Percentiles rank a stretch among this genome's conserved stretches.
These are phyloP conservation scores for Serendipita indica DNA, from an alignment of 768 basidiomycete genomes.

Conservation along the genomic window DNA sequence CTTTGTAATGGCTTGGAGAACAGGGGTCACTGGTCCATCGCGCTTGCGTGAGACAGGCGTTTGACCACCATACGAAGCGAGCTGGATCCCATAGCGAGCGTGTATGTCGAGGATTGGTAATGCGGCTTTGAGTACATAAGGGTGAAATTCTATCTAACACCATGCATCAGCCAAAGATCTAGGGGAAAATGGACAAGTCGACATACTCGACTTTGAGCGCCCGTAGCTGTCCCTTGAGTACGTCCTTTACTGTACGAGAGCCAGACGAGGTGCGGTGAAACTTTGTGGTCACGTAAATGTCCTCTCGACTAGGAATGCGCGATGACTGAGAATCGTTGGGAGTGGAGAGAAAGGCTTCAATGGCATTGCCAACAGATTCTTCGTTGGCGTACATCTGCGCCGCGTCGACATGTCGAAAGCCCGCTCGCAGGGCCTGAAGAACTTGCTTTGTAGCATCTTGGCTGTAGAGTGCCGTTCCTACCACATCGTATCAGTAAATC, in stretches of 20 bases:
- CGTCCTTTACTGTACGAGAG: slow-evolving; percentile 16
- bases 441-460: background rate
- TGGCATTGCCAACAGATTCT: slow-evolving; percentile 20
- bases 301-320: too few species aligned
- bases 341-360: slow-evolving; percentile 14
- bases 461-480: slow-evolving; percentile 1
- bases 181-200: slow-evolving; percentile 21
- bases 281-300: slow-evolving; percentile 22
- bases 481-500: background rate
- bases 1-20: background rate
- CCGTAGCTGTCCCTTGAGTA: slow-evolving; percentile 20
- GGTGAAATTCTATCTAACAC: slow-evolving; percentile 27
- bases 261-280: slow-evolving; percentile 12
- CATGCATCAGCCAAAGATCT: slow-evolving; percentile 13
- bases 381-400: slow-evolving; percentile 23
- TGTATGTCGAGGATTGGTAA: slow-evolving; percentile 19
- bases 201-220: slow-evolving; percentile 20
- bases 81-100: slow-evolving; percentile 19
- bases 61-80: slow-evolving; percentile 19
- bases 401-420: slow-evolving; percentile 21
- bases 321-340: slow-evolving; percentile 18
- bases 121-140: slow-evolving; percentile 20
- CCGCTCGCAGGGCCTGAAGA: slow-evolving; percentile 18
- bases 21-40: slow-evolving; percentile 5
- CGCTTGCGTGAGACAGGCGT: slow-evolving; percentile 14